These are phyloP conservation scores for Alternaria sp. DNA, from an alignment of 2,329 filamentous ascomycete species.

Conservation along the genomic window DNA sequence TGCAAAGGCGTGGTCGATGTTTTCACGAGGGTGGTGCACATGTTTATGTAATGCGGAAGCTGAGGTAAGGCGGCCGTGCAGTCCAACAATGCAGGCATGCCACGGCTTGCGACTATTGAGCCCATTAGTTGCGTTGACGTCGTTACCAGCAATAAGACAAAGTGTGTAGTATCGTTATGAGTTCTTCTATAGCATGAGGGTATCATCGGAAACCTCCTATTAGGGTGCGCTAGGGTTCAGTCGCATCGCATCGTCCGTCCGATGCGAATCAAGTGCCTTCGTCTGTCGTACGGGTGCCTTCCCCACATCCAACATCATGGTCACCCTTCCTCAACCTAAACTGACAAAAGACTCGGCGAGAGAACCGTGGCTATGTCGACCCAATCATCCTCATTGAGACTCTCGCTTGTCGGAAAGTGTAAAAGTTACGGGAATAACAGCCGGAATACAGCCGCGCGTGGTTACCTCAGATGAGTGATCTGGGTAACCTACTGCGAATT, in stretches of 20 bases:
- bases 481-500: not conserved
- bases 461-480: not conserved
- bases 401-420: not conserved
- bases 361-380: not conserved
- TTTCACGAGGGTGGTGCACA: not conserved
- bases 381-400: not conserved
- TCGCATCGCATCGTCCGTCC: conserved; percentile 1
- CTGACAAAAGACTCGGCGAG: not conserved
- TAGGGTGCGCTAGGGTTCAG: conserved; percentile 10
- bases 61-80: not conserved
- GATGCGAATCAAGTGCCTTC: not conserved
- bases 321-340: not conserved
- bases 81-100: not conserved
- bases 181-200: conserved; percentile 14
- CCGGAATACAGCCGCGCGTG: not conserved
- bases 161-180: conserved; percentile 4
- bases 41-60: not conserved
- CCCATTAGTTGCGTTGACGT: not conserved
- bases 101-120: not conserved
- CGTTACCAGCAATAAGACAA: not conserved
- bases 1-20: not conserved
- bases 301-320: not conserved
- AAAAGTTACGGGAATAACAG: not conserved
- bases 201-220: conserved; percentile 12
- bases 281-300: not conserved